phyloP scores from a whole-genome alignment of 768 basidiomycete species.

The Podaxis sp. region DNA sequence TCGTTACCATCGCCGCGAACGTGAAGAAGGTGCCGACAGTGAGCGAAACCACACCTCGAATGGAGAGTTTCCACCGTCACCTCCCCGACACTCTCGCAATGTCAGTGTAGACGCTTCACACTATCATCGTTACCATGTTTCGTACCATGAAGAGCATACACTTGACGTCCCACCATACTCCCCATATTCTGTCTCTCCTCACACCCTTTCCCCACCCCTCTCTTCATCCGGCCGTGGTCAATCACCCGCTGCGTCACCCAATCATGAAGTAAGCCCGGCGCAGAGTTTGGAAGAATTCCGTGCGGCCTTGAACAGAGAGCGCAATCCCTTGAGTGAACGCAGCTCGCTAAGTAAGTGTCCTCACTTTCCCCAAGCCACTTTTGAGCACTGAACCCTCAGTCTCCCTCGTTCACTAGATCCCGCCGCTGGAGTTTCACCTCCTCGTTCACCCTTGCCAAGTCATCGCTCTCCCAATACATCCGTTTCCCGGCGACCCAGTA shows the following conservation, averaged over 20 bases:
- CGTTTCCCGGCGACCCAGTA: slow-evolving; percentile 35
- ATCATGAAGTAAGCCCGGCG: slow-evolving; percentile 16
- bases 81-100: slow-evolving; percentile 12
- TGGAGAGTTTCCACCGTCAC: not conserved
- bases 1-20: not conserved
- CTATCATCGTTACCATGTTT: slow-evolving; percentile 28
- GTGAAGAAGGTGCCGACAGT: not conserved
- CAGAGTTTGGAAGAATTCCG: slow-evolving; percentile 37
- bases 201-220: slow-evolving; percentile 8
- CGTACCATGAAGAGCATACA: slow-evolving; percentile 26
- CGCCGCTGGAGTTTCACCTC: not conserved
- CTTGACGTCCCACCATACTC: slow-evolving; percentile 35
- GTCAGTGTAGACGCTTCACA: slow-evolving; percentile 31
- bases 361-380: not conserved
- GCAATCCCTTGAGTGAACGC: slow-evolving; percentile 14
- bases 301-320: slow-evolving; percentile 26
- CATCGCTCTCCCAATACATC: slow-evolving; percentile 17
- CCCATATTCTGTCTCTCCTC: slow-evolving; percentile 27
- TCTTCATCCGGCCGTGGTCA: slow-evolving; percentile 2
- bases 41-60: not conserved
- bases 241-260: slow-evolving; percentile 4
- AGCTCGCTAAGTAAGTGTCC: slow-evolving; percentile 6
- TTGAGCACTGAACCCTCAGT: slow-evolving; percentile 17
- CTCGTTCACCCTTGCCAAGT: not conserved
- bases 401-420: not conserved